Percentiles rank a stretch among this genome's conserved stretches.
phyloP scores from a whole-genome alignment of 352 stramenopile genomes.

The Peronospora belbahrii region DNA sequence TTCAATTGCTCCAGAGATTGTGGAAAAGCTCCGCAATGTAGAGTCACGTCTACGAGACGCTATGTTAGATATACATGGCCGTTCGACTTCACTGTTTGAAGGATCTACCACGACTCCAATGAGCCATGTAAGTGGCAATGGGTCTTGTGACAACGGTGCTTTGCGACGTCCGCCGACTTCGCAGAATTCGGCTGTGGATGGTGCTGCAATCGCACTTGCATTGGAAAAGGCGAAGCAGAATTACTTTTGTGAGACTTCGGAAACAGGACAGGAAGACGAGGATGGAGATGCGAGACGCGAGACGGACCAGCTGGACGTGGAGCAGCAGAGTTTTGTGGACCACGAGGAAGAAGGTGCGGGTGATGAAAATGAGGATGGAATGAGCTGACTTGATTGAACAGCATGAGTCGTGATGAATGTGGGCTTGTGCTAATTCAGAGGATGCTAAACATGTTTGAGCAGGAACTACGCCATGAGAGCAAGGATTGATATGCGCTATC shows the following conservation, averaged over 20 bases:
- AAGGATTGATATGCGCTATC: conserved; percentile 7
- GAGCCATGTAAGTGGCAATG: conserved; percentile 3
- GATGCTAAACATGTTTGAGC: conserved; percentile 30
- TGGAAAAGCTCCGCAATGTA: conserved; percentile 35
- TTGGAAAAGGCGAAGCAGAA: conserved; percentile 25
- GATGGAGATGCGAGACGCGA: conserved; percentile 18
- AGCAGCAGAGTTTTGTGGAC: conserved; percentile 15
- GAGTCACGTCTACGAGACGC: conserved; percentile 36
- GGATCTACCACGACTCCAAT: conserved; percentile 1
- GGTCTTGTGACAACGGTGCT: neutral
- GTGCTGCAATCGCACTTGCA: conserved; percentile 21
- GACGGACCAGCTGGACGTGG: conserved; percentile 23
- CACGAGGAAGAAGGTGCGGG: conserved; percentile 27
- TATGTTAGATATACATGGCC: conserved; percentile 21
- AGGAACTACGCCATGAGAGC: conserved; percentile 27
- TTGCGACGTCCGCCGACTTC: conserved; percentile 11
- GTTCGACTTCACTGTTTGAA: conserved; percentile 11
- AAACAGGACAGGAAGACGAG: conserved; percentile 10
- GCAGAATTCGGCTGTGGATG: conserved; percentile 24
- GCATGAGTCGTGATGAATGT: conserved; percentile 24
- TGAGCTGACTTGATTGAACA: conserved; percentile 18
- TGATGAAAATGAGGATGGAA: conserved; percentile 20
- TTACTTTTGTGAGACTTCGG: conserved; percentile 30
- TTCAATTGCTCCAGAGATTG: conserved; percentile 38
- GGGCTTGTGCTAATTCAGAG: conserved; percentile 22